A percentile compares a stretch with the other conserved stretches of the same genome.
These are phyloP conservation scores for Herpetospermum pedunculosum DNA, from an alignment of 306 rosid species.

Conservation along the genomic window DNA sequence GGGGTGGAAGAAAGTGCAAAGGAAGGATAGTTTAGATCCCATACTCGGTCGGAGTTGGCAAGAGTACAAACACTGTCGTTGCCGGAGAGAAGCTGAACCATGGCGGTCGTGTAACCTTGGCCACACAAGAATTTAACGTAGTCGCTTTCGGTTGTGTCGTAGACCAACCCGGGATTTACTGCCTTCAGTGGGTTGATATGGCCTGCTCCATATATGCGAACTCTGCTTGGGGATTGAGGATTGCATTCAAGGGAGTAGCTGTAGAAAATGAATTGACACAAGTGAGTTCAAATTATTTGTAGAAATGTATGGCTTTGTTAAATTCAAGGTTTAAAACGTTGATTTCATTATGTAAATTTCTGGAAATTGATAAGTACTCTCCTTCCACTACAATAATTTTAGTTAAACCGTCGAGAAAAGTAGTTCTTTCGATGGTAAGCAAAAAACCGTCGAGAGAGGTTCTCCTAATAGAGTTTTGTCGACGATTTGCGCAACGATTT, in stretches of 20 bases:
- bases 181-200: slow-evolving; percentile 21
- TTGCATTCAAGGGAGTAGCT: slow-evolving; percentile 22
- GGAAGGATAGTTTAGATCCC: slow-evolving; percentile 34
- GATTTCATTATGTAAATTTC: too few species aligned
- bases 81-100: slow-evolving; percentile 6
- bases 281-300: background rate
- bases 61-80: slow-evolving; percentile 11
- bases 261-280: background rate
- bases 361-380: too few species aligned
- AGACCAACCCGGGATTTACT: slow-evolving; percentile 20
- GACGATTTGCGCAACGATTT: too few species aligned
- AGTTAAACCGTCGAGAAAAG: too few species aligned
- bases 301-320: background rate
- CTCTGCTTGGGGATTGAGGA: slow-evolving; percentile 15
- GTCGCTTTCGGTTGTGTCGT: slow-evolving; percentile 19
- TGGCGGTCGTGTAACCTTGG: slow-evolving; percentile 10
- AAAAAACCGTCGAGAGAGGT: too few species aligned
- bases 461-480: too few species aligned
- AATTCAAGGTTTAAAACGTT: too few species aligned
- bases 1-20: slow-evolving; percentile 1
- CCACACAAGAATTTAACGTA: slow-evolving; percentile 25
- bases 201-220: slow-evolving; percentile 32
- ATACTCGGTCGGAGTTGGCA: background rate
- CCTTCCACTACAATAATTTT: too few species aligned
- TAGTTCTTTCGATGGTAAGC: too few species aligned